Evolutionary conservation across 2,329 filamentous ascomycete species (phyloP).

Genomic region (Pseudogymnoascus sp.): DNA sequence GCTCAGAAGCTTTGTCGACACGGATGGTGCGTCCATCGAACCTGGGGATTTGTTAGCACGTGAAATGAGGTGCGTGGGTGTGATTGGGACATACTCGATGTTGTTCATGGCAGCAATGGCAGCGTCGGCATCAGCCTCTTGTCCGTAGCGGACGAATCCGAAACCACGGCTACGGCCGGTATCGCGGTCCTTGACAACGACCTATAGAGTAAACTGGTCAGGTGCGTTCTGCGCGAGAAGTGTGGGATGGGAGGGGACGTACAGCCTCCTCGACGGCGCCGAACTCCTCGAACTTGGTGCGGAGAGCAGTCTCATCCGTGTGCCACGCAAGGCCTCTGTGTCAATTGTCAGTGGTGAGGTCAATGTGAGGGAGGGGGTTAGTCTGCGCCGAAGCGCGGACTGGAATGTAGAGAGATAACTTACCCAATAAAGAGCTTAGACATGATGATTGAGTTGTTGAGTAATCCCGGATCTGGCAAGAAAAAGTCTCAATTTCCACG

Average conservation of each 20-base stretch:
- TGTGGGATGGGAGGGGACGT: slow-evolving; percentile 36
- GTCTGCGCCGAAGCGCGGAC: neutral
- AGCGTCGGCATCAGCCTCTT: slow-evolving; percentile 65
- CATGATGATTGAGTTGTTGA: slow-evolving; percentile 47
- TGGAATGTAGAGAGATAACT: slow-evolving; percentile 31
- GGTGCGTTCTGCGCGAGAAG: slow-evolving; percentile 14
- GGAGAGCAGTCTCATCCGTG: slow-evolving; percentile 81
- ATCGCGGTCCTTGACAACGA: slow-evolving; percentile 95
- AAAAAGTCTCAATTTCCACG: slow-evolving; percentile 31
- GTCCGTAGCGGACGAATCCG: slow-evolving; percentile 85
- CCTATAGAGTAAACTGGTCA: slow-evolving; percentile 42
- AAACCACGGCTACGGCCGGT: slow-evolving; percentile 95
- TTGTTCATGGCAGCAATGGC: slow-evolving; percentile 79
- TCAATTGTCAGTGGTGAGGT: neutral
- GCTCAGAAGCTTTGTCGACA: slow-evolving; percentile 90
- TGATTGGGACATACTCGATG: slow-evolving; percentile 59
- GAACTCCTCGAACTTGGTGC: slow-evolving; percentile 86
- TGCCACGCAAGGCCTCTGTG: slow-evolving; percentile 93
- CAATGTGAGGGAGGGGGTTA: neutral
- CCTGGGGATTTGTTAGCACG: slow-evolving; percentile 36
- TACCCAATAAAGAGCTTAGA: slow-evolving; percentile 94
- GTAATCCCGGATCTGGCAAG: slow-evolving; percentile 23
- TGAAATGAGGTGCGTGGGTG: neutral
- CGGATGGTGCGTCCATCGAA: slow-evolving; percentile 93
- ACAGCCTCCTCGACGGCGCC: slow-evolving; percentile 91